Conservation (phyloP, 345 rosid species). For the Psidium friedrichsthalianum region DNA sequence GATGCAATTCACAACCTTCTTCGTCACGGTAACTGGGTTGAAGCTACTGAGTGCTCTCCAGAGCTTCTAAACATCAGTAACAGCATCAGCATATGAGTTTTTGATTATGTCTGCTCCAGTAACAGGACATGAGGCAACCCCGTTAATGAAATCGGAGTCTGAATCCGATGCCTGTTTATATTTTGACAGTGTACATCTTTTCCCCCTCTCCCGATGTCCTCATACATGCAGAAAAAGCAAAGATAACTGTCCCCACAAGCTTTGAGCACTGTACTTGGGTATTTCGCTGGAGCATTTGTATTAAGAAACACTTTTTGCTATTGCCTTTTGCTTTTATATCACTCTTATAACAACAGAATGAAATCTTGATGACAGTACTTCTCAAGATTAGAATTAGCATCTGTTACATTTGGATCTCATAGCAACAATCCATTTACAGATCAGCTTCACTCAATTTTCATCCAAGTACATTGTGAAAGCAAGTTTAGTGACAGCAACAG, state of each 20-base stretch:
- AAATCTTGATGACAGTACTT: neutral
- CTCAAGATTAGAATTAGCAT: neutral
- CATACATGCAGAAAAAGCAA: neutral
- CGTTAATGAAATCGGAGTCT: neutral
- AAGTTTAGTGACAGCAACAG: neutral
- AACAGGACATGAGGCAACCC: neutral
- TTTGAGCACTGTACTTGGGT: neutral
- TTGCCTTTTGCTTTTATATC: neutral
- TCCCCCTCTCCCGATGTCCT: neutral
- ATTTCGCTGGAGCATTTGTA: neutral
- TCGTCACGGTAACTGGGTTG: constrained; percentile 38
- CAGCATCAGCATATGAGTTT: constrained; percentile 9
- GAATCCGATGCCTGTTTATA: neutral
- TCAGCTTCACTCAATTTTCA: neutral
- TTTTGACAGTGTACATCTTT: neutral
- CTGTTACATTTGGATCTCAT: neutral
- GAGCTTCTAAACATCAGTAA: constrained; percentile 37
- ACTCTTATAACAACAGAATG: neutral
- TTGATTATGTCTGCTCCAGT: neutral
- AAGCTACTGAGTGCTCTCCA: constrained; percentile 38
- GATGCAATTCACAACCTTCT: constrained; percentile 68
- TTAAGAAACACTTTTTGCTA: neutral
- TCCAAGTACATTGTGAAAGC: neutral
- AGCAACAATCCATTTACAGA: neutral
- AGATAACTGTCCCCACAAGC: neutral